Conservation (phyloP, 176 grass and related monocot genomes). For the Oropetium thomaeum region DNA sequence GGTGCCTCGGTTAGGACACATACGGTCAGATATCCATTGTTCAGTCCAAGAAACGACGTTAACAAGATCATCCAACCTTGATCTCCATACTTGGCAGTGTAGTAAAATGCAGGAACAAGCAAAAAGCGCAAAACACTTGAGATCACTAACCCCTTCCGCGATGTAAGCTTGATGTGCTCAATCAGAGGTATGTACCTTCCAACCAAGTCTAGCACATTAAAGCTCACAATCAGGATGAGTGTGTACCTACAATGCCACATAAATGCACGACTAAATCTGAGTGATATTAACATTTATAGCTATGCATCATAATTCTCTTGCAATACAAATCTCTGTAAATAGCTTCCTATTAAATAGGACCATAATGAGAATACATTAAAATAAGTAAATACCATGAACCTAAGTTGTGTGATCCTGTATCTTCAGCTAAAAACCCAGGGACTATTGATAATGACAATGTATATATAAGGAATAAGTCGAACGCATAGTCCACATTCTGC, state of each 20-base stretch:
- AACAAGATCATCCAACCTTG: slow-evolving; percentile 77
- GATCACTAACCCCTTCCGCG: no score
- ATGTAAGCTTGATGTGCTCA: no score
- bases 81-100: no score
- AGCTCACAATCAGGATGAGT: no score
- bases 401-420: slow-evolving; percentile 69
- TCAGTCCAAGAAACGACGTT: slow-evolving; percentile 55
- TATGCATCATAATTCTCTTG: not conserved
- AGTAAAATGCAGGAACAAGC: no score
- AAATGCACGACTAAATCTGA: not conserved
- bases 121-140: no score
- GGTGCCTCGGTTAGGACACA: slow-evolving; percentile 62
- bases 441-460: slow-evolving; percentile 71
- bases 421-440: slow-evolving; percentile 75
- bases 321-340: not conserved
- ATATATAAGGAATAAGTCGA: slow-evolving; percentile 58
- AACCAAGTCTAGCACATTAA: no score
- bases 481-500: slow-evolving; percentile 57
- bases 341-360: not conserved
- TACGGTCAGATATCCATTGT: slow-evolving; percentile 64
- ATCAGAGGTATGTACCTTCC: no score
- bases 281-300: not conserved
- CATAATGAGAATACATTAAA: not conserved
- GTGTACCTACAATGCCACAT: no score
- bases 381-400: slow-evolving; percentile 51